A percentile compares a stretch with the other conserved stretches of the same genome.
phyloP scores from a whole-genome alignment of 1,284 basidiomycete genomes.

The Tylopilus sp. region DNA sequence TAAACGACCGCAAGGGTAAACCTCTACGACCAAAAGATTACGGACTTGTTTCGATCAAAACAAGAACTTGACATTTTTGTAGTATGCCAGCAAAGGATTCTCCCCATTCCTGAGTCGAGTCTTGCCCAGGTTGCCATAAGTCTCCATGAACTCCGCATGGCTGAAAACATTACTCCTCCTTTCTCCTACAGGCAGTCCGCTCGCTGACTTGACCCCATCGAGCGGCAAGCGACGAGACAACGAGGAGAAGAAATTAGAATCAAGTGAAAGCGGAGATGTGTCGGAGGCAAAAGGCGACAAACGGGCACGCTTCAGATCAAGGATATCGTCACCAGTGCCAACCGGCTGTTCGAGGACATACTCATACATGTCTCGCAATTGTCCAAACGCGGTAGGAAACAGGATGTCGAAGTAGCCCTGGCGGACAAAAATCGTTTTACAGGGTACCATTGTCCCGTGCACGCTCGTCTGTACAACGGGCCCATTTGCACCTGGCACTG shows the following conservation, averaged over 20 bases:
- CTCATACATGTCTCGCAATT: slow-evolving; percentile 84
- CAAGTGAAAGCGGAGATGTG: slow-evolving; percentile 50
- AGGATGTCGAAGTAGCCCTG: slow-evolving; percentile 99
- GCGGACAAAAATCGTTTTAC: slow-evolving; percentile 85
- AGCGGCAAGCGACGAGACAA: slow-evolving; percentile 54
- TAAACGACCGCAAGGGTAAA: not conserved
- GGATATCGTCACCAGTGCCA: slow-evolving; percentile 17
- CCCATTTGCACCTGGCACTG: slow-evolving; percentile 79
- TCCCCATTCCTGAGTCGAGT: slow-evolving; percentile 72
- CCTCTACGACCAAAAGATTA: not conserved
- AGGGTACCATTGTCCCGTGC: slow-evolving; percentile 80
- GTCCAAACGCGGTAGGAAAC: slow-evolving; percentile 92
- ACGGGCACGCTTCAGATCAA: slow-evolving; percentile 34
- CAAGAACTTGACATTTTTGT: slow-evolving; percentile 85
- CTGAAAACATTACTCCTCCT: slow-evolving; percentile 74
- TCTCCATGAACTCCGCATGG: slow-evolving; percentile 81
- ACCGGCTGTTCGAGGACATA: slow-evolving; percentile 62
- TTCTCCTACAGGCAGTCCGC: slow-evolving; percentile 75
- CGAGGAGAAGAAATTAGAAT: slow-evolving; percentile 64
- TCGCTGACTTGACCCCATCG: slow-evolving; percentile 65
- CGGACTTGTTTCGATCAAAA: slow-evolving; percentile 42
- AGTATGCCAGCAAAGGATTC: slow-evolving; percentile 84
- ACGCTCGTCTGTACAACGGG: slow-evolving; percentile 97
- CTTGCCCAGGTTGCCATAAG: slow-evolving; percentile 68
- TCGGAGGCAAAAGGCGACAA: slow-evolving; percentile 44